A percentile compares a stretch with the other conserved stretches of the same genome.
Conservation (phyloP, 2,329 filamentous ascomycete genomes). For the Penicillium sp. region DNA sequence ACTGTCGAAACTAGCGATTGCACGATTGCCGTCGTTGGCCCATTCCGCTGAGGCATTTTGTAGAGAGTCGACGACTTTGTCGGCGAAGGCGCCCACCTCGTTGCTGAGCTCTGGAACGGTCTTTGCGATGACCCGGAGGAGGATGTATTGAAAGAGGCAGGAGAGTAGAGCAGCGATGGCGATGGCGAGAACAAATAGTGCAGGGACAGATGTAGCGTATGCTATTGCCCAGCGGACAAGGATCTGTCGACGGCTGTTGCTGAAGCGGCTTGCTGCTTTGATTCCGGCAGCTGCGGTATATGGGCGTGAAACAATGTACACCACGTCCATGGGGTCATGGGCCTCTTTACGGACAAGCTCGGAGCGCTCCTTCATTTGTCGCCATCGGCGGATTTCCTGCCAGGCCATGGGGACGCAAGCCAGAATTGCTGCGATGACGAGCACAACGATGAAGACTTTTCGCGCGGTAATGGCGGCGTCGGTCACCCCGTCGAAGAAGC, state of each 20-base stretch:
- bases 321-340: constrained; percentile 77
- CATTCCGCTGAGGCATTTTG: constrained; percentile 70
- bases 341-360: constrained; percentile 60
- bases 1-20: constrained; percentile 59
- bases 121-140: constrained; percentile 69
- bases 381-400: constrained; percentile 73
- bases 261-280: constrained; percentile 61
- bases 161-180: constrained; percentile 76
- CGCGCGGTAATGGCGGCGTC: constrained; percentile 63
- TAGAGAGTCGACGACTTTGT: constrained; percentile 68
- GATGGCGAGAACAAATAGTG: constrained; percentile 79
- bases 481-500: constrained; percentile 74
- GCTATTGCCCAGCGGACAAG: constrained; percentile 78
- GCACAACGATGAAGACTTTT: constrained; percentile 70
- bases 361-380: constrained; percentile 65
- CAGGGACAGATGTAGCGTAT: constrained; percentile 78
- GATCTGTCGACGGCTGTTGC: constrained; percentile 60
- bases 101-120: constrained; percentile 69
- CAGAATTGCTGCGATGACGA: constrained; percentile 65
- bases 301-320: constrained; percentile 81
- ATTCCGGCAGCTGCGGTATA: constrained; percentile 69
- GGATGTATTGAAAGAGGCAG: constrained; percentile 74
- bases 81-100: constrained; percentile 74
- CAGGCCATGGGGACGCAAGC: constrained; percentile 75
- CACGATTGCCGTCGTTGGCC: constrained; percentile 70